Percentiles rank a stretch among this genome's conserved stretches.
Evolutionary conservation across 345 rosid genomes (phyloP).

Genomic region (Gossypium thurberi): DNA sequence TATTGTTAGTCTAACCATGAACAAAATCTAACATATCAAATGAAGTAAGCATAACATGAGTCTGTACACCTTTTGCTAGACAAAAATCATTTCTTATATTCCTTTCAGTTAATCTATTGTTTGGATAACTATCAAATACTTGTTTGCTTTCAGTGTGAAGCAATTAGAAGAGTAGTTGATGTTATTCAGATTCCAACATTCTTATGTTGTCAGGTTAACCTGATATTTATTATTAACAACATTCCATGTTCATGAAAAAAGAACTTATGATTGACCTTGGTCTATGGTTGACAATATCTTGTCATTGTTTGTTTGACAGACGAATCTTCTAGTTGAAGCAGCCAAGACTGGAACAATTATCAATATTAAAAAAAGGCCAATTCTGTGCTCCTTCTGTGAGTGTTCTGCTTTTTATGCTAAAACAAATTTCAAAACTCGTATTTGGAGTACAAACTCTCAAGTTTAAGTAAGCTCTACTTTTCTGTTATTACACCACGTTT

Average conservation of each 20-base stretch:
- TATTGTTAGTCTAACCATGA: background rate
- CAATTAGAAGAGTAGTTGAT: constrained; percentile 81
- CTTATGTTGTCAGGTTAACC: constrained; percentile 82
- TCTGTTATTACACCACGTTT: background rate
- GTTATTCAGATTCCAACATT: constrained; percentile 95
- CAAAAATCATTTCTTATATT: background rate
- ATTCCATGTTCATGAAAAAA: background rate
- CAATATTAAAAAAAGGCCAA: constrained; percentile 86
- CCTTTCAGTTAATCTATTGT: background rate
- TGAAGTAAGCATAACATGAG: background rate
- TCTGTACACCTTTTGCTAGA: background rate
- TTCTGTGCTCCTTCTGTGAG: constrained; percentile 92
- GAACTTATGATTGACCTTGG: background rate
- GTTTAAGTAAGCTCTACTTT: background rate
- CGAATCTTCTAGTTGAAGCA: constrained; percentile 91
- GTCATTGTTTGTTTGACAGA: constrained; percentile 37
- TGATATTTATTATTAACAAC: background rate
- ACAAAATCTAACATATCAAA: background rate
- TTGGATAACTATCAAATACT: background rate
- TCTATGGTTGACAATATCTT: background rate
- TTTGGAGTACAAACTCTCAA: constrained; percentile 8
- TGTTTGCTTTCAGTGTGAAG: constrained; percentile 57
- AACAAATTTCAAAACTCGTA: background rate
- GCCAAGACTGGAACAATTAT: constrained; percentile 87
- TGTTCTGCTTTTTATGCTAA: constrained; percentile 16